Base-by-base conservation (phyloP, 495 filamentous ascomycete genomes). In the Aspergillus cristatus region DNA sequence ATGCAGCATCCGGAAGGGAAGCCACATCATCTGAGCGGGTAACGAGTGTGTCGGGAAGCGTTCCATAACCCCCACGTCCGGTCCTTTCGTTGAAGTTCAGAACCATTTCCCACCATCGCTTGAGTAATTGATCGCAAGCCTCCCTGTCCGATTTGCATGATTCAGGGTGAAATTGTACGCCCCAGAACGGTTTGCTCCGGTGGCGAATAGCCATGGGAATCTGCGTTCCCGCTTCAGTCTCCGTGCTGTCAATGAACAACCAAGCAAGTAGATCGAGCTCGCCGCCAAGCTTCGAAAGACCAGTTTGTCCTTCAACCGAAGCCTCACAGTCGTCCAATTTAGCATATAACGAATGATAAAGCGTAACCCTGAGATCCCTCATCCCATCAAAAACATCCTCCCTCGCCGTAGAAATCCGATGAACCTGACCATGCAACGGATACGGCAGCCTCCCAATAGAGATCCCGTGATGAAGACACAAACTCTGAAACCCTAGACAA, bases 101-200 rank as follows among this genome's bases (percentile, higher is more conserved):
- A 34, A 55, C 48, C 45, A 52, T 54, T 3, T 55, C 48, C 70
- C 87, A 95, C 85, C 89, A 98, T 43, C 83, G 86, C 31, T 58
- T 49, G 17, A 96, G 68, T 20, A 96, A 64, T 25, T 63, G 55
- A 17, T 67, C 71, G 20, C 85, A 83, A 20, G 76, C 72, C n/a
- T 64, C 48, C 34, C 75, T 75, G 3, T 70, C 57, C 10, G 91
- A 94, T 51, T 90, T 95, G 45, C 93, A 81, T 0, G 86, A 94
- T 55, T 98, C 91, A 0, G 90, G 89, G 51, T 98, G 91, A 54
- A 90, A 97, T 50, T 98, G 91, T 24, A 98, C 64, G 0, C 81
- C 91, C 79, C 81, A 94, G 46, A 90, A 93, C 4, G 91, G 91
- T 47, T 79, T 85, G 2, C 46, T 41, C 17, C 33, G 58, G 53